These are phyloP conservation scores for Peribolospora kevripleyi DNA, from an alignment of 768 basidiomycete genomes.

Conservation along the genomic window DNA sequence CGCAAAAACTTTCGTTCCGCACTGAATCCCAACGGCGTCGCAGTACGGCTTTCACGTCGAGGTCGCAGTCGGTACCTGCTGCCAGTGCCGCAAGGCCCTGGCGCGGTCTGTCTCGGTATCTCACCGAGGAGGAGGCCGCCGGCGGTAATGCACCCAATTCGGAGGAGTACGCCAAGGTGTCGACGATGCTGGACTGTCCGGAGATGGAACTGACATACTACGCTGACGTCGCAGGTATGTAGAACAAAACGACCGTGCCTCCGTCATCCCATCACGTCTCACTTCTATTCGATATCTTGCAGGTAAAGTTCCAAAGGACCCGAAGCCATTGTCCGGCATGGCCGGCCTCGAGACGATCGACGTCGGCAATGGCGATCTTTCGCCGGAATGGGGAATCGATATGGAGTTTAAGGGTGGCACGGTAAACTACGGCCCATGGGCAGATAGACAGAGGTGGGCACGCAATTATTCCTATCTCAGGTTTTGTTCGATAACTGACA, in stretches of 20 bases:
- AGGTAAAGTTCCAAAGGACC: conserved; percentile 38
- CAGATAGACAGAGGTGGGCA: conserved; percentile 63
- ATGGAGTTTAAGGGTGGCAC: conserved; percentile 49
- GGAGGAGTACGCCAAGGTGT: conserved; percentile 65
- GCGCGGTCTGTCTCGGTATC: conserved; percentile 24
- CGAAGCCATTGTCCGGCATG: background rate
- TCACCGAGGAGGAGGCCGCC: conserved; percentile 9
- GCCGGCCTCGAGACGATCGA: conserved; percentile 24
- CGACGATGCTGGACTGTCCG: conserved; percentile 53
- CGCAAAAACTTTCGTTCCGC: conserved; percentile 12
- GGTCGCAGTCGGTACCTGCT: background rate
- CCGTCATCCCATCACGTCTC: too few species aligned
- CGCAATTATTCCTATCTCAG: background rate
- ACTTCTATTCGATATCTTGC: too few species aligned
- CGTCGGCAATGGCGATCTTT: conserved; percentile 60
- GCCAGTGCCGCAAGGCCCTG: conserved; percentile 12
- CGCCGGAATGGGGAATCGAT: conserved; percentile 87
- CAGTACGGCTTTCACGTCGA: background rate
- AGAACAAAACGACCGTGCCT: too few species aligned
- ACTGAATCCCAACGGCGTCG: conserved; percentile 12
- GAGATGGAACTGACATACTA: conserved; percentile 63
- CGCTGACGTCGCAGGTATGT: conserved; percentile 35
- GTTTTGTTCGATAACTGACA: background rate
- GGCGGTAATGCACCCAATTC: background rate
- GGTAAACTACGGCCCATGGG: conserved; percentile 82